Base-by-base conservation (phyloP, 768 basidiomycete species). In the Suillus variegatus region DNA sequence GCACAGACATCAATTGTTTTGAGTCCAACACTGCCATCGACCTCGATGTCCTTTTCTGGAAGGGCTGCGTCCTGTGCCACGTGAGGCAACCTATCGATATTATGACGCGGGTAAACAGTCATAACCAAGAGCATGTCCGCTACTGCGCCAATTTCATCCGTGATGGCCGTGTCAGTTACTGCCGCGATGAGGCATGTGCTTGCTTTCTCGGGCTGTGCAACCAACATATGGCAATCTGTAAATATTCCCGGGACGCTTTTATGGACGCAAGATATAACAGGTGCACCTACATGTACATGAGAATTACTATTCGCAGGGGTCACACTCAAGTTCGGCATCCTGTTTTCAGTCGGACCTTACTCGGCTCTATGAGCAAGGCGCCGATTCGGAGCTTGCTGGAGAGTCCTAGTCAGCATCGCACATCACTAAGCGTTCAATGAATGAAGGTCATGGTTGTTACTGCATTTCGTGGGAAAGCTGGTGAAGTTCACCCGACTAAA, bases 201-300 rank as follows among this genome's bases (percentile, higher is more conserved):
- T 69, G 93, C 96, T 84, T 91, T 90, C 73, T 92, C 93, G 12
- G 97, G 97, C 60, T 98, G 82, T 0, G 95, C 77, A 22, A 99
- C 97, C 97, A 99, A 99, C 97, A 99, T 99, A 79, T 99, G 97
- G 78, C 96, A 98, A 78, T 99, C 97, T 96, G 99, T 98, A 82
- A 95, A 99, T 71, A 98, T 97, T 61, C 87, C 93, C 2, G 97
- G 96, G 25, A 98, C n/a, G n/a, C n/a, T n/a, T n/a, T n/a, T n/a
- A n/a, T n/a, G n/a, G n/a, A n/a, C 89, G 69, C 90, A 93, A 38
- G 91, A 83, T 38, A 99, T 85, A 60, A 99, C 86, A 7, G 97
- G 96, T 41, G 93, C 89, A 64, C 96, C 93, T 95, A 75, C 4
- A 38, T 14, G 40, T 46, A 46, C 13, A 64, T 77, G 67, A 72